Evolutionary conservation across 805 yeast species (phyloP).

Genomic region (Lipomyces starkeyi): DNA sequence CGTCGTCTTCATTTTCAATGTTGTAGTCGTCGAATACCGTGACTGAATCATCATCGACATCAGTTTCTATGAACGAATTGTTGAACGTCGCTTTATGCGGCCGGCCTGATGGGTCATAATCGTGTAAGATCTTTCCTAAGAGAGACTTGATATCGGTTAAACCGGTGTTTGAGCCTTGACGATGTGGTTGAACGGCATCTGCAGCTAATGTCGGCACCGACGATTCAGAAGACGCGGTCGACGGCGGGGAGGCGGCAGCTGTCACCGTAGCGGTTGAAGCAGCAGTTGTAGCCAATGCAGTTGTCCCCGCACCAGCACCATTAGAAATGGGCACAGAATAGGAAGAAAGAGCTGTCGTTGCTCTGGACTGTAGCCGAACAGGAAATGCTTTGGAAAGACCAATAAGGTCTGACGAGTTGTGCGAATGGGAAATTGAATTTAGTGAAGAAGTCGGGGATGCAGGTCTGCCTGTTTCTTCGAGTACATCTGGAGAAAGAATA

Average conservation of each 20-base stretch:
- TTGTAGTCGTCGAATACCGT: conserved; percentile 41
- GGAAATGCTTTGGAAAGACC: conserved; percentile 33
- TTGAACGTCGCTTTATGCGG: conserved; percentile 27
- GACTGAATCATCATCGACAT: conserved; percentile 34
- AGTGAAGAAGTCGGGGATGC: conserved; percentile 17
- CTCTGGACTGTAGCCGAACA: conserved; percentile 38
- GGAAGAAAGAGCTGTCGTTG: conserved; percentile 41
- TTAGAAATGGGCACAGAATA: conserved; percentile 26
- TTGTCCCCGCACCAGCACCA: conserved; percentile 15
- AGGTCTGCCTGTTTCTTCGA: conserved; percentile 17
- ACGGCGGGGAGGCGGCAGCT: conserved; percentile 22
- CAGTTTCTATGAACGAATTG: conserved; percentile 37
- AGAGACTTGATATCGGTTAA: conserved; percentile 28
- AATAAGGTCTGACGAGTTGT: conserved; percentile 24
- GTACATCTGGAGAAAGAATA: conserved; percentile 30
- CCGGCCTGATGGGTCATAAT: conserved; percentile 30
- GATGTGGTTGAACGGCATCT: not conserved
- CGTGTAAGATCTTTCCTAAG: conserved; percentile 28
- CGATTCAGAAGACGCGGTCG: conserved; percentile 19
- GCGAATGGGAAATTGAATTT: conserved; percentile 7
- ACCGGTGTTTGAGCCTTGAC: conserved; percentile 9
- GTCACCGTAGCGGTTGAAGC: conserved; percentile 20
- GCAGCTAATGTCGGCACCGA: conserved; percentile 7
- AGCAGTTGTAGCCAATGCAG: conserved; percentile 21
- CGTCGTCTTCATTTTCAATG: conserved; percentile 39